Evolutionary conservation across 495 filamentous ascomycete species (phyloP).

Genomic region (Lepidopterella palustris): DNA sequence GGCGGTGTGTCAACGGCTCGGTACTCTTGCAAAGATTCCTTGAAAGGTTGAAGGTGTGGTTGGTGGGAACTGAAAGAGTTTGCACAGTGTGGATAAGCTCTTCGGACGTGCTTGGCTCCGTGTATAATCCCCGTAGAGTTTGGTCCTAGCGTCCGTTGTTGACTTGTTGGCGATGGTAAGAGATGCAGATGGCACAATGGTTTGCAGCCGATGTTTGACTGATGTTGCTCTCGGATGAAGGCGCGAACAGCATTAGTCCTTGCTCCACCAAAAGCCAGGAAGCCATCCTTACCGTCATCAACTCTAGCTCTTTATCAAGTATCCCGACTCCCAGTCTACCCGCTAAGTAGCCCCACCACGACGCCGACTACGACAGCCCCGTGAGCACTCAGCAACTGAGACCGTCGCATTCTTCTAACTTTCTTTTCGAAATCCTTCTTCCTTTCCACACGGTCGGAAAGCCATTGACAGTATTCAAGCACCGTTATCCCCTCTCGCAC

Average conservation of each 20-base stretch:
- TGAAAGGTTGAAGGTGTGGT: not conserved
- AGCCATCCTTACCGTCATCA: too few relatives aligned
- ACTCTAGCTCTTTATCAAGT: too few relatives aligned
- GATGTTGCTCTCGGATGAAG: too few relatives aligned
- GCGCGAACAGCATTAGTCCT: too few relatives aligned
- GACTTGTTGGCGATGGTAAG: too few relatives aligned
- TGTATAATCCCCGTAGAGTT: not conserved
- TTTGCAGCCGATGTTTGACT: too few relatives aligned
- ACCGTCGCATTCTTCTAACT: not conserved
- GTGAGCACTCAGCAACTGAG: not conserved
- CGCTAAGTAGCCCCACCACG: too few relatives aligned
- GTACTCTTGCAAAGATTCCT: too few relatives aligned
- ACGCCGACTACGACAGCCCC: not conserved
- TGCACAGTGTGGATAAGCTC: not conserved
- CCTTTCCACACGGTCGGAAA: not conserved
- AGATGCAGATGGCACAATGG: too few relatives aligned
- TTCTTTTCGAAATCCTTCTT: not conserved
- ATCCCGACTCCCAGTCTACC: too few relatives aligned
- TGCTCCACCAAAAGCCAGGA: too few relatives aligned
- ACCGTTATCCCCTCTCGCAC: not conserved
- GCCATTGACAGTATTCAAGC: not conserved
- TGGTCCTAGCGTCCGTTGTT: not conserved
- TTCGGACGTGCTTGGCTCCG: not conserved
- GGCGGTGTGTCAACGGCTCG: too few relatives aligned
- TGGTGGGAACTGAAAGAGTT: not conserved